Percentiles rank a stretch among this genome's conserved stretches.
Evolutionary conservation across 139 green algal genomes (phyloP).

Genomic region (Chlamydomonas incerta): DNA sequence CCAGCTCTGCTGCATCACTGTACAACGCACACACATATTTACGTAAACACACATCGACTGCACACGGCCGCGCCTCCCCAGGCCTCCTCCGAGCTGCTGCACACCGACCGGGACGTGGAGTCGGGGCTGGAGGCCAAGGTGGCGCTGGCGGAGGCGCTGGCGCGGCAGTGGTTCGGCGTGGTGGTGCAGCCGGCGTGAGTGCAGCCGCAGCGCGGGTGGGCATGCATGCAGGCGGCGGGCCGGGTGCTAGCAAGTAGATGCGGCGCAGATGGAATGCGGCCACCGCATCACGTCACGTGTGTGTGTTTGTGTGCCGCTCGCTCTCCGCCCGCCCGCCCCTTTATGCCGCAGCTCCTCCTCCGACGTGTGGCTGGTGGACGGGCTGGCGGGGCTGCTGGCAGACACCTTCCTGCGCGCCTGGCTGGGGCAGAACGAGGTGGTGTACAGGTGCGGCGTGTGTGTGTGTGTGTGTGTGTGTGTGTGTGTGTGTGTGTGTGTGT

Average conservation of each 20-base stretch:
- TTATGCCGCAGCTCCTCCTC: slow-evolving; percentile 12
- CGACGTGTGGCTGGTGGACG: slow-evolving; percentile 52
- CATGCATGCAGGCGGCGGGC: not conserved
- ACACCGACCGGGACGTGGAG: slow-evolving; percentile 43
- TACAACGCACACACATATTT: no score
- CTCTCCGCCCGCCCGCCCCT: no score
- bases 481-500: not conserved
- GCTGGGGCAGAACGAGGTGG: slow-evolving; percentile 61
- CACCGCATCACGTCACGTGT: no score
- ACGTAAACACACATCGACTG: no score
- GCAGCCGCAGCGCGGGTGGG: not conserved
- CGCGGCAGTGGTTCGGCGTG: slow-evolving; percentile 69
- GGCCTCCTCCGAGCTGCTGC: slow-evolving; percentile 46
- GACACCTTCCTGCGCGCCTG: slow-evolving; percentile 48
- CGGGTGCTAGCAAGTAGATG: no score
- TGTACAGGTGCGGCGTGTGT: slow-evolving; percentile 34
- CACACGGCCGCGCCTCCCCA: no score
- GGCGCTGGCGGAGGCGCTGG: slow-evolving; percentile 55
- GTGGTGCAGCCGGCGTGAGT: slow-evolving; percentile 49
- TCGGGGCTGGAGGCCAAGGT: slow-evolving; percentile 40
- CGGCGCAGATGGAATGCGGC: no score
- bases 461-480: no score
- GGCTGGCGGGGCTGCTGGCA: slow-evolving; percentile 54
- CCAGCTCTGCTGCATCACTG: no score
- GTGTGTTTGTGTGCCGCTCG: no score